Conservation (phyloP, 2,329 filamentous ascomycete species). For the Aspergillus ruber region DNA sequence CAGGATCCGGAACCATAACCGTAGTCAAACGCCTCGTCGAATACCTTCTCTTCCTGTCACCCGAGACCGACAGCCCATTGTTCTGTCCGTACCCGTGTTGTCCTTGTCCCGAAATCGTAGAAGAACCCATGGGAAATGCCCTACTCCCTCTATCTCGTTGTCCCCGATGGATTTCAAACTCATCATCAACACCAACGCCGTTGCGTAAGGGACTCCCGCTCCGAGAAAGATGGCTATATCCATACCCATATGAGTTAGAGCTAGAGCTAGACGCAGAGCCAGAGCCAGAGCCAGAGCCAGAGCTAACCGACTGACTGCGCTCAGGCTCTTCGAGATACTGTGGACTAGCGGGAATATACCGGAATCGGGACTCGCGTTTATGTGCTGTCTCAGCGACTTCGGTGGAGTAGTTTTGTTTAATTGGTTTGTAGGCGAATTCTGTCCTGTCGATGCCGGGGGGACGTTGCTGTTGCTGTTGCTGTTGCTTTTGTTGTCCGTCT, state of each 20-base stretch:
- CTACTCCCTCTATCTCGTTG: neutral
- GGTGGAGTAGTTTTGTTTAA: constrained; percentile 24
- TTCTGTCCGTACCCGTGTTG: neutral
- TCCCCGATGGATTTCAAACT: no score
- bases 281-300: no score
- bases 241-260: no score
- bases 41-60: neutral
- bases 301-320: constrained; percentile 14
- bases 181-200: no score
- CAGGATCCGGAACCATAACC: constrained; percentile 31
- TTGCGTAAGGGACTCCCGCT: no score
- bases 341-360: constrained; percentile 26
- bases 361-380: constrained; percentile 17
- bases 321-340: constrained; percentile 19
- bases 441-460: constrained; percentile 3
- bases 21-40: constrained; percentile 21
- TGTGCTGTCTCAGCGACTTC: constrained; percentile 20
- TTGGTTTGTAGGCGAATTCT: constrained; percentile 30
- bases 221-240: no score
- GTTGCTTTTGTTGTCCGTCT: constrained; percentile 7
- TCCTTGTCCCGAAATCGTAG: neutral
- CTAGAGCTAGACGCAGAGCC: neutral
- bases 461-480: constrained; percentile 1
- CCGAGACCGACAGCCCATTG: neutral
- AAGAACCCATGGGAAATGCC: neutral